Conservation (phyloP, 2,329 filamentous ascomycete genomes). For the Cladophialophora yegresii region DNA sequence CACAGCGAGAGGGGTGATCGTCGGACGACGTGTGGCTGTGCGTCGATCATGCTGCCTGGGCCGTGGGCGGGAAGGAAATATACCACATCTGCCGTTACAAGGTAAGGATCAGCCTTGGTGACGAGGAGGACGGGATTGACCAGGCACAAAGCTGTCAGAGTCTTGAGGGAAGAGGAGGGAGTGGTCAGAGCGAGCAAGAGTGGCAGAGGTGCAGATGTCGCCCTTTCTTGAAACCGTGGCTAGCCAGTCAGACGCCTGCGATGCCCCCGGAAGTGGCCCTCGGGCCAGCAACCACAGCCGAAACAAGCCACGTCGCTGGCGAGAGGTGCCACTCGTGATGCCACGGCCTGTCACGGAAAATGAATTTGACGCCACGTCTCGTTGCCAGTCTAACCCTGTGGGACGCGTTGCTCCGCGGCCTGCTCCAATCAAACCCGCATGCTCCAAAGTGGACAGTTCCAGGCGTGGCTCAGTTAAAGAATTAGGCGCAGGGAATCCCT, state of each 20-base stretch:
- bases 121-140: slow-evolving; percentile 6
- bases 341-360: slow-evolving; percentile 9
- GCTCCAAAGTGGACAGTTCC: not conserved
- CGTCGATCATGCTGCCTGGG: slow-evolving; percentile 20
- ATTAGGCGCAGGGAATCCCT: slow-evolving; percentile 11
- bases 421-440: slow-evolving; percentile 16
- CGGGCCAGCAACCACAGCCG: slow-evolving; percentile 2
- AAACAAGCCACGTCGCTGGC: slow-evolving; percentile 16
- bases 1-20: not conserved
- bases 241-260: slow-evolving; percentile 7
- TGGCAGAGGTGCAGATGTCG: slow-evolving; percentile 4
- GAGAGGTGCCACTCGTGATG: slow-evolving; percentile 7
- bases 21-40: slow-evolving; percentile 23
- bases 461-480: slow-evolving; percentile 25
- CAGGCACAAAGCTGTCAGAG: not conserved
- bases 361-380: slow-evolving; percentile 26
- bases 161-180: not conserved
- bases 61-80: slow-evolving; percentile 1
- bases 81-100: slow-evolving; percentile 1
- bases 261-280: slow-evolving; percentile 3
- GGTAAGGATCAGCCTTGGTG: slow-evolving; percentile 11
- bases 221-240: slow-evolving; percentile 5
- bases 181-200: not conserved
- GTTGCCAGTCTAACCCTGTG: slow-evolving; percentile 14
- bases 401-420: slow-evolving; percentile 13